Evolutionary conservation across 2,329 filamentous ascomycete species (phyloP), one percentile per base, ranked within the genome.

Genomic region (Catunica adiposa): DNA sequence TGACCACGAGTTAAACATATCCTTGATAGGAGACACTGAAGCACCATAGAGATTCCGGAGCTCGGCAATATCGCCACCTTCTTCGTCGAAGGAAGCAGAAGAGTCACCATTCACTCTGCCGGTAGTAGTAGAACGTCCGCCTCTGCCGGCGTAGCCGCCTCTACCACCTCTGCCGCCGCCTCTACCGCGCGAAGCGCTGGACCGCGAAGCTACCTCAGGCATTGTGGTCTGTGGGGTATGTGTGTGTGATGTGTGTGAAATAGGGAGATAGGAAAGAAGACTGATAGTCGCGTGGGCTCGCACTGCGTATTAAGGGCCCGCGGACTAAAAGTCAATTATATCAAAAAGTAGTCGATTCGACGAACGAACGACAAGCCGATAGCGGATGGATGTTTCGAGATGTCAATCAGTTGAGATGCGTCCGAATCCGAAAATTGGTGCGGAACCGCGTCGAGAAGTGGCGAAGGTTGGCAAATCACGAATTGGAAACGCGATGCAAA

Each of bases 1-100:
- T 63, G 89, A 90, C 92, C 90, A 97, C 70, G 89, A 84, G 59
- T 87, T 82, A 73, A 95, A 96, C 73, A 97, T 83, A 69, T 95
- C 89, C 73, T 87, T 89, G 68, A 98, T 82, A 64, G 83, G 81
- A 60, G 76, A 75, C 63, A 95, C 79, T 72, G 90, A 86, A 65
- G 74, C 73, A 65, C 84, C 79, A 67, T 94, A 92, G 69, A 86
- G 82, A 75, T 87, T 89, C 79, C 94, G 94, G 67, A 97, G 81
- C 71, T 94, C 82, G 66, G 84, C 86, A 62, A 97, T 78, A 70
- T 96, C 89, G 68, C 87, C 86, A 68, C 94, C 84, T 65, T 97
- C 89, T 23, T 58, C 38, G 76, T 84, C 78, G 62, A 78, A 73
- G 61, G 79, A 70, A 66, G 73, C 69, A 62, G 72, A 73, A 64